These are phyloP conservation scores for Ceriops tagal DNA, from an alignment of 345 rosid genomes.

Conservation along the genomic window DNA sequence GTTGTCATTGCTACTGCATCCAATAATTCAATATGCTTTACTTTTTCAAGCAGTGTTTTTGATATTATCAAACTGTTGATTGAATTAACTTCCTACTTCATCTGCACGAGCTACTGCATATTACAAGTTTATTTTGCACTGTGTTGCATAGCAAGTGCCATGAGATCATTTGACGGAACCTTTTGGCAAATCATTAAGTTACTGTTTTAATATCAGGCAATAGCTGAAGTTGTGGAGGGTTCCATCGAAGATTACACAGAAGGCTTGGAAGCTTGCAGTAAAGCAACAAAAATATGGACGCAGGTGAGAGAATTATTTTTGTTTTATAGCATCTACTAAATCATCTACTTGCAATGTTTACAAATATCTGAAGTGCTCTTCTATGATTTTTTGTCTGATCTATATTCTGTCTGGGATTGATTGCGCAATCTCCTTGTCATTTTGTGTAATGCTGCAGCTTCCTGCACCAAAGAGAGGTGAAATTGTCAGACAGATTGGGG, in stretches of 20 bases:
- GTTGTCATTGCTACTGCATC: too few species aligned
- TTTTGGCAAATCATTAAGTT: neutral
- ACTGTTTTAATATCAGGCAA: constrained; percentile 13
- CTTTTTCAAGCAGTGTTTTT: neutral
- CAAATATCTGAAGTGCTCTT: neutral
- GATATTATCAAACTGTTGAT: neutral
- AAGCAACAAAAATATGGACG: constrained; percentile 86
- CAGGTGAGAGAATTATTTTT: constrained; percentile 39
- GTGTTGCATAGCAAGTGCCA: neutral
- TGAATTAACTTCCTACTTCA: neutral
- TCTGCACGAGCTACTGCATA: neutral
- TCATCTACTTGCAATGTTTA: neutral
- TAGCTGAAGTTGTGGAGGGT: constrained; percentile 82
- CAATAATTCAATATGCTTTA: neutral
- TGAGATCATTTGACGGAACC: neutral
- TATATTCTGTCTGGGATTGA: neutral
- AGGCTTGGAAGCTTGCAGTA: constrained; percentile 78
- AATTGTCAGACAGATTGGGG: constrained; percentile 92
- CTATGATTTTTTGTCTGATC: neutral
- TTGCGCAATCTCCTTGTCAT: neutral
- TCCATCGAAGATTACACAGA: constrained; percentile 75
- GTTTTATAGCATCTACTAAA: neutral
- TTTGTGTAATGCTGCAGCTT: constrained; percentile 40
- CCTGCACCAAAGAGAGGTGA: constrained; percentile 99
- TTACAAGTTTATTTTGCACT: neutral